These are phyloP conservation scores for Pilasporangium apinafurcum DNA, from an alignment of 352 stramenopile species.

Conservation along the genomic window DNA sequence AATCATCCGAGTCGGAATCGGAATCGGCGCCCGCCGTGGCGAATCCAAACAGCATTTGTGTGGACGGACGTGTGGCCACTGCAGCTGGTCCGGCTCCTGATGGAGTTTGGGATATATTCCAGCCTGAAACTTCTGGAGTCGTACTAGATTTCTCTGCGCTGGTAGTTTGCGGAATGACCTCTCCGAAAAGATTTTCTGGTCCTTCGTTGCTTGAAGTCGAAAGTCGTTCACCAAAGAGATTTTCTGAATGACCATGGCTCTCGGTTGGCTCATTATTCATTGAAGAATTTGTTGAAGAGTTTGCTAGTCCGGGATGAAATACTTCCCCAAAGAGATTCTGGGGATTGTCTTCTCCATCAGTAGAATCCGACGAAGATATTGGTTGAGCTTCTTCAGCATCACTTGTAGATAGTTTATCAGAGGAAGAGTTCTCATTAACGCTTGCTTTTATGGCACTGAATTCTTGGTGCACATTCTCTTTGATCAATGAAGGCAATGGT, in stretches of 20 bases:
- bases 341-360: too few species aligned
- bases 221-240: slow-evolving; percentile 11
- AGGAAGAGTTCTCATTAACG: too few species aligned
- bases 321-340: too few species aligned
- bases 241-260: slow-evolving; percentile 2
- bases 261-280: background rate
- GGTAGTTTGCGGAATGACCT: slow-evolving; percentile 8
- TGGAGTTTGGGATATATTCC: background rate
- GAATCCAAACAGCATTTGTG: slow-evolving; percentile 51
- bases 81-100: background rate
- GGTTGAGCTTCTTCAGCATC: too few species aligned
- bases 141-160: too few species aligned
- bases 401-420: too few species aligned
- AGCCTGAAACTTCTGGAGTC: background rate
- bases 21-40: slow-evolving; percentile 34
- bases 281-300: too few species aligned
- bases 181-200: slow-evolving; percentile 48
- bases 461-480: background rate
- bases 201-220: slow-evolving; percentile 14
- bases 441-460: too few species aligned
- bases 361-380: too few species aligned
- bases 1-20: slow-evolving; percentile 44
- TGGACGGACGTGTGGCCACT: background rate
- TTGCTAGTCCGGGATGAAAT: too few species aligned
- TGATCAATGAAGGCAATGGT: background rate